Base-by-base conservation (phyloP, 2,329 filamentous ascomycete species). In the Macrophomina pseudophaseolina region DNA sequence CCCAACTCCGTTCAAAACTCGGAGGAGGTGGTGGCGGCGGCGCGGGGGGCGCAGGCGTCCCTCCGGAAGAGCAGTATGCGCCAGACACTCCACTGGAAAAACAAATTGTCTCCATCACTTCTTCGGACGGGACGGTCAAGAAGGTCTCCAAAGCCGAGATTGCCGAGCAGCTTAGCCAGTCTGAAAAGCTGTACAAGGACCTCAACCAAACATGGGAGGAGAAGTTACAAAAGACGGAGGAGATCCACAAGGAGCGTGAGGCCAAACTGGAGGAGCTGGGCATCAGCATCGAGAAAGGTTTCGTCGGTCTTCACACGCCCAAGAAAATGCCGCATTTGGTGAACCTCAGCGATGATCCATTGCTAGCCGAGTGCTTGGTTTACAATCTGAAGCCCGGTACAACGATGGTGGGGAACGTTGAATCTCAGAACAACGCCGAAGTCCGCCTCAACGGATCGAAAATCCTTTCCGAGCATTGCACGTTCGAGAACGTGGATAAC, bases 251-350 rank as follows among this genome's bases (percentile, higher is more conserved):
- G 77, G 95, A 99, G 80, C 89, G 95, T 71, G 95, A 99, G 79
- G 89, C 93, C 56, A 95, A 95, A 9, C 83, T 99, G 53, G 95
- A 99, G 81, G 95, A 99, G 78, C 86, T 99, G 51, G 95, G 95
- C 70, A 98, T 99, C 80, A 98, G 94, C 79, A 99, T 99, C 71
- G 95, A 99, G 76, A 99, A 99, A 79, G 95, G 95, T 6, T 97
- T 97, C 74, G 90, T 99, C 68, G 95, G 95, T 14, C 83, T 99
- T 68, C 94, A 93, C 68, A 98, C 94, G 23, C 95, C 95, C 0
- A 99, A 99, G 82, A 97, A 97, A 81, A 99, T 98, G 92, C 95
- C 95, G 8, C 95, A 99, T 88, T 82, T 99, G 80, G 95, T 99
- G 80, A 99, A 99, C 77, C 81, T 99, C 71, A 97, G 94, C 71